These are phyloP conservation scores for Lactarius tabidus DNA, from an alignment of 768 basidiomycete species.

Conservation along the genomic window DNA sequence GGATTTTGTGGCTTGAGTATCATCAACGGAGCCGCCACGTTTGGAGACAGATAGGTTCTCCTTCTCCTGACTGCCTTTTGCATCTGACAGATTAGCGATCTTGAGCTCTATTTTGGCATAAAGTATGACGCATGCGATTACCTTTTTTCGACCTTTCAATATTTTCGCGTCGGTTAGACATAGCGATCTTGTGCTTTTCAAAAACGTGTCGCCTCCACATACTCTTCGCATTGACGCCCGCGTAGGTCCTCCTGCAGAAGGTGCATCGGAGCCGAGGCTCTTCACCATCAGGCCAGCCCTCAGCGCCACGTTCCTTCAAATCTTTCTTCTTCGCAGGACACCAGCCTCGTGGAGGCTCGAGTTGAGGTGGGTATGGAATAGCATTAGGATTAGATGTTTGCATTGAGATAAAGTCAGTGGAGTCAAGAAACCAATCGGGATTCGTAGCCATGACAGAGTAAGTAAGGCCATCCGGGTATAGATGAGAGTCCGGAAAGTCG, in stretches of 20 bases:
- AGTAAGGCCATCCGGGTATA: constrained; percentile 61
- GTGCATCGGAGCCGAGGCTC: constrained; percentile 79
- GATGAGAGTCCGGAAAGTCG: constrained; percentile 57
- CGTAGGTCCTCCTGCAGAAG: constrained; percentile 79
- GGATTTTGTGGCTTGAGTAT: constrained; percentile 15
- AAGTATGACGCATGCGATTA: constrained; percentile 48
- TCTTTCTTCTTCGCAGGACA: constrained; percentile 84
- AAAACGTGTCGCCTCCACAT: constrained; percentile 90
- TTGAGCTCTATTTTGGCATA: constrained; percentile 3
- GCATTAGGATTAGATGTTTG: constrained; percentile 45
- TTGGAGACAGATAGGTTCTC: constrained; percentile 38
- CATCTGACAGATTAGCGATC: constrained; percentile 40
- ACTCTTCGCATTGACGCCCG: constrained; percentile 84
- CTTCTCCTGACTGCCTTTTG: constrained; percentile 50
- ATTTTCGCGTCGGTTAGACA: constrained; percentile 79
- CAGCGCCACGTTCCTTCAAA: constrained; percentile 59
- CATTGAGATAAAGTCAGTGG: constrained; percentile 55
- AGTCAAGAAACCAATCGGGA: constrained; percentile 74
- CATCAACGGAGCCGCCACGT: constrained; percentile 21
- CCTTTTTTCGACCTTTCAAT: constrained; percentile 52
- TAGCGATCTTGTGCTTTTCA: constrained; percentile 87
- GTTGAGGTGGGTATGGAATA: constrained; percentile 68
- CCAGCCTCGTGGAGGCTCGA: constrained; percentile 84
- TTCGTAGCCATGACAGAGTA: constrained; percentile 72
- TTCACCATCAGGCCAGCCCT: constrained; percentile 77